Conservation (phyloP, 2,329 filamentous ascomycete species). For the Zarea fungicola region DNA sequence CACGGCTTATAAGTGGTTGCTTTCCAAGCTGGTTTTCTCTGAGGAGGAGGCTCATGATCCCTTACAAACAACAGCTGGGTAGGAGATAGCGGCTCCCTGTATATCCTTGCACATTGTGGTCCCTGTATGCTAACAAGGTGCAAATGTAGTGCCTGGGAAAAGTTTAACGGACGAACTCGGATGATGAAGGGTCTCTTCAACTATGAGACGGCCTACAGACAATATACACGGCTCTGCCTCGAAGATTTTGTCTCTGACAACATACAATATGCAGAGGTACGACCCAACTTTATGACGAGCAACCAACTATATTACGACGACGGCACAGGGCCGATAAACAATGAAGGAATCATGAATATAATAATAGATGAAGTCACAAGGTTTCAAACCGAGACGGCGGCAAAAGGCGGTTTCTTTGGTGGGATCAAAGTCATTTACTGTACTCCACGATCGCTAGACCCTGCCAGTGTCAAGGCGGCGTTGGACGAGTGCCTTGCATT, state of each 20-base stretch:
- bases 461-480: conserved; percentile 41
- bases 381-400: conserved; percentile 36
- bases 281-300: conserved; percentile 61
- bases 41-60: conserved; percentile 54
- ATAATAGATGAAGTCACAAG: conserved; percentile 49
- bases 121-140: conserved; percentile 14
- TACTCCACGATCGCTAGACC: conserved; percentile 56
- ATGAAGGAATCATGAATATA: conserved; percentile 55
- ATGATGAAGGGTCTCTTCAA: conserved; percentile 70
- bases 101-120: too few relatives aligned
- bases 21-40: conserved; percentile 56
- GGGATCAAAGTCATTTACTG: conserved; percentile 69
- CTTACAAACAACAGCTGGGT: conserved; percentile 50
- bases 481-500: conserved; percentile 58
- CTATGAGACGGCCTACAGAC: conserved; percentile 56
- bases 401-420: conserved; percentile 42
- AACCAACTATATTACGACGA: conserved; percentile 59
- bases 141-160: conserved; percentile 45
- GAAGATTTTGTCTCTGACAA: conserved; percentile 58
- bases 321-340: conserved; percentile 46
- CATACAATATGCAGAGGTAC: conserved; percentile 67
- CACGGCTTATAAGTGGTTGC: conserved; percentile 48
- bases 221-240: conserved; percentile 56
- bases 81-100: conserved; percentile 26
- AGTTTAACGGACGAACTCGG: conserved; percentile 63